Evolutionary conservation across 2,329 filamentous ascomycete species (phyloP), one percentile per base, ranked within the genome.

Genomic region (Biscogniauxia sp.): DNA sequence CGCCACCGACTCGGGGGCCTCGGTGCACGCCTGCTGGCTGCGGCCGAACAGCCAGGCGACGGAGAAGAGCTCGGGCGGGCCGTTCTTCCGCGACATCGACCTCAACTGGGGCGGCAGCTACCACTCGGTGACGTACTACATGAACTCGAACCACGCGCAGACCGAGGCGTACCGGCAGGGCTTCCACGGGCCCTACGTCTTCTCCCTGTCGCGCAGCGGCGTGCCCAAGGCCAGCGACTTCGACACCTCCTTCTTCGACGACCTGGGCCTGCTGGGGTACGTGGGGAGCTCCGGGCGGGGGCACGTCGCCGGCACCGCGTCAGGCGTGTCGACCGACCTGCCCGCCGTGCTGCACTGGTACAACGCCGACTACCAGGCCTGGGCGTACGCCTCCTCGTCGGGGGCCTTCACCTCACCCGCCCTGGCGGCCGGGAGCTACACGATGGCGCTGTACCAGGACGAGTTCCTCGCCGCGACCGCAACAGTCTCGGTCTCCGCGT

Each of bases 371-470:
- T 81, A 82, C 1, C 85, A 88, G 64, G 86, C 84, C 75, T 88
- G 84, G 84, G 74, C 75, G 0, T 82, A 83, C 57, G 79, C 82
- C 11, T 74, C 75, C 15, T 77, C 76, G 2, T 68, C 69, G 2
- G 80, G 82, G 2, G 74, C 72, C 5, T 88, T 83, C 69, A 82
- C 79, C 0, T 86, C 84, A 0, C 84, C 84, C 0, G 74, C 78
- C 5, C 86, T 88, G 81, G 84, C 84, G 62, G 80, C 84, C 0
- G 84, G 85, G 11, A 82, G 79, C 0, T 88, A 88, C 72, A 85
- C 82, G 0, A 84, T 85, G 77, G 80, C 82, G 11, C 76, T 87
- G 13, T 85, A 87, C 73, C 82, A 84, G 54, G 79, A 77, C 19
- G 84, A 87, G 66, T 80, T 82, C 63, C 75, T 78, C 26, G 79